Conservation (phyloP, 129 eudicot species). For the carrot (Daucus carota) region DH1_v3.0 NC_030382.2:55761001-55761500, state of each 20-base stretch:
- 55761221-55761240: not conserved
- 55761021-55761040: conserved; percentile 12
- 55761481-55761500: conserved; percentile 24
- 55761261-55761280: not conserved
- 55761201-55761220: not conserved
- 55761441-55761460: conserved; percentile 38
- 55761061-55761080: not conserved
- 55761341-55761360: not conserved
- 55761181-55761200: not conserved
- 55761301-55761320: conserved; percentile 9
- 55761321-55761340: not conserved
- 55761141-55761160: conserved; percentile 4
- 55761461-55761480: conserved; percentile 24
- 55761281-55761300: conserved; percentile 6
- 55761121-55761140: not conserved
- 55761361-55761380: conserved; percentile 9
- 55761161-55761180: not conserved
- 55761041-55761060: conserved; percentile 18
- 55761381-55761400: conserved; percentile 11
- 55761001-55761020: conserved; percentile 8
- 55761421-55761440: conserved; percentile 21
- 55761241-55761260: conserved; percentile 4
- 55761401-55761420: conserved; percentile 18
- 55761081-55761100: not conserved
- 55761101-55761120: not conserved